These are phyloP conservation scores for Syzygium grande DNA, from an alignment of 345 rosid genomes.

Conservation along the genomic window DNA sequence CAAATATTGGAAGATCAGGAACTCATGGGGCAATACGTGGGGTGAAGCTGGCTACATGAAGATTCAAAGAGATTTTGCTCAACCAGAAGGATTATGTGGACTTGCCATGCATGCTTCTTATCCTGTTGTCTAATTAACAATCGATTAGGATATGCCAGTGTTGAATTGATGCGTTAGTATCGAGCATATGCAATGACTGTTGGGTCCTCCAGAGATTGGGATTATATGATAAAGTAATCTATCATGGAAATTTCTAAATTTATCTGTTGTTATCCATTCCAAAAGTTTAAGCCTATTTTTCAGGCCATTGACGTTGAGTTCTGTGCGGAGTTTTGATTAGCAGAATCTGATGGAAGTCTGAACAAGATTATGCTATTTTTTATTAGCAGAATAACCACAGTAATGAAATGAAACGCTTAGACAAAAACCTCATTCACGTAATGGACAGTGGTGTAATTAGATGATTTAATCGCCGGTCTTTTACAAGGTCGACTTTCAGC, in stretches of 20 bases:
- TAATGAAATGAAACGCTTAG: neutral
- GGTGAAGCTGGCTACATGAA: constrained; percentile 52
- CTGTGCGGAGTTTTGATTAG: neutral
- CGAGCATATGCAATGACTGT: neutral
- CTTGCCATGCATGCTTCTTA: constrained; percentile 7
- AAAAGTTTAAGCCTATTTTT: neutral
- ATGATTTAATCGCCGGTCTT: neutral
- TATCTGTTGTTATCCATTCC: neutral
- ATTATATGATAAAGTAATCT: neutral
- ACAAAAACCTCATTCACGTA: neutral
- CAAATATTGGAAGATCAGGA: constrained; percentile 54
- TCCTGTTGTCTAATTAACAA: neutral
- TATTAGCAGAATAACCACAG: neutral
- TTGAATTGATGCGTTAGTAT: neutral
- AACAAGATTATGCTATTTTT: neutral
- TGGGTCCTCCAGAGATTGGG: neutral
- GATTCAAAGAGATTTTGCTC: constrained; percentile 29
- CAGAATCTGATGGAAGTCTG: neutral
- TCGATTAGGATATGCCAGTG: neutral
- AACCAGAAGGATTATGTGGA: constrained; percentile 48
- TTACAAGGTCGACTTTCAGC: neutral
- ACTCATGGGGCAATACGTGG: constrained; percentile 59
- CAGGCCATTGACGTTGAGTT: neutral
- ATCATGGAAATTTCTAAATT: neutral
- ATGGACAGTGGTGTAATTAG: neutral